A percentile compares a stretch with the other conserved stretches of the same genome.
These are phyloP conservation scores for Triadica sebifera DNA, from an alignment of 345 rosid species.

Conservation along the genomic window DNA sequence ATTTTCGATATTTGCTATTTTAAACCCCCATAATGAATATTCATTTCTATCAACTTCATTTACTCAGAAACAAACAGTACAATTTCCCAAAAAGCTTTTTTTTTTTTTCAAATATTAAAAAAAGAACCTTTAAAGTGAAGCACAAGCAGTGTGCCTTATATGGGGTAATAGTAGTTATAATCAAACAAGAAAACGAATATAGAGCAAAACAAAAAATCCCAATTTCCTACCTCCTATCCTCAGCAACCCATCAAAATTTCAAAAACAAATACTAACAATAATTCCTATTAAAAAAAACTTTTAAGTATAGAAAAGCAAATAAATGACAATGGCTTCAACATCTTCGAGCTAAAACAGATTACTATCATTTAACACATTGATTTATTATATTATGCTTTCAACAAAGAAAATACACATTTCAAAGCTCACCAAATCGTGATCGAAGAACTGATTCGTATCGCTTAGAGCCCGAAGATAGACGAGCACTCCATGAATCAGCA, in stretches of 20 bases:
- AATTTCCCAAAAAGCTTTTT: not conserved
- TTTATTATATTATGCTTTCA: not conserved
- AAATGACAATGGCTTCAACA: slow-evolving; percentile 8
- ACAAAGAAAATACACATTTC: not conserved
- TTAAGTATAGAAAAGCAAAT: not conserved
- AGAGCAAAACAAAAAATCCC: not conserved
- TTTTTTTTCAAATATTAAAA: not conserved
- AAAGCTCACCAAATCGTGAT: slow-evolving; percentile 82
- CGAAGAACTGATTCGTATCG: slow-evolving; percentile 79
- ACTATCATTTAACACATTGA: not conserved
- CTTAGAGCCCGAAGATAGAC: slow-evolving; percentile 76
- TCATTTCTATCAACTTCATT: slow-evolving; percentile 7
- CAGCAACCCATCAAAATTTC: slow-evolving; percentile 9
- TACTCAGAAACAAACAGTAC: not conserved
- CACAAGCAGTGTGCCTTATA: not conserved
- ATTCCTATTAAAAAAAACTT: not conserved
- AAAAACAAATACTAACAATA: not conserved
- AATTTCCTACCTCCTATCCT: not conserved
- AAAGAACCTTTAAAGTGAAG: not conserved
- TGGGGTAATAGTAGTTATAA: not conserved
- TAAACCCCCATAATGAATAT: not conserved
- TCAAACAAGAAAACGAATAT: not conserved
- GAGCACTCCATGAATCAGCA: slow-evolving; percentile 83
- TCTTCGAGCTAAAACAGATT: not conserved
- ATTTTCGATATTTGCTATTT: not conserved